Evolutionary conservation across 2,329 filamentous ascomycete genomes (phyloP), one percentile per base, ranked within the genome.

Genomic region (Monosporascus sp.): DNA sequence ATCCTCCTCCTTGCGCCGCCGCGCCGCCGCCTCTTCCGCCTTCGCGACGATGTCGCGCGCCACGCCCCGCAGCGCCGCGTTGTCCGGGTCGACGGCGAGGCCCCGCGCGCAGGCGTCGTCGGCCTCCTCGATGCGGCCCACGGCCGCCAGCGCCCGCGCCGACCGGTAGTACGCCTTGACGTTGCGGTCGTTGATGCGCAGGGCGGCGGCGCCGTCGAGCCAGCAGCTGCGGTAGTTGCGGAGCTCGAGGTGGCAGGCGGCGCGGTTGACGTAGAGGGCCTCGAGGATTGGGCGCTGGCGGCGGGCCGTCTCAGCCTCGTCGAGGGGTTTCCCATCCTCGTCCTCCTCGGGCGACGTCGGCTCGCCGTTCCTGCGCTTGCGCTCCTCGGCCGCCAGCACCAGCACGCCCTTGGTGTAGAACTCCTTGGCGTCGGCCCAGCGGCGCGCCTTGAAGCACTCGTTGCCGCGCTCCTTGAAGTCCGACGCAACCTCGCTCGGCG

Each of bases 381-480:
- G 70, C 65, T 89, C 81, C 69, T 88, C 86, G 6, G 74, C 74
- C 11, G 79, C 77, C 18, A 97, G 72, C 6, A 95, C 82, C 11
- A 82, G 75, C 50, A 97, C 78, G n/a, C 86, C 92, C 73, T 96
- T 94, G 31, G 81, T 83, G 69, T 99, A 99, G 69, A 92, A 97
- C 69, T 96, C 91, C 66, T 88, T 86, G 4, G 92, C 94, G 69
- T 97, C 91, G 25, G 71, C 76, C 84, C 88, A 96, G 47, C 83
- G 78, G 69, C 84, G 85, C 51, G 78, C 78, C 62, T 81, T 79
- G 66, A 95, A 96, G 64, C 83, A 85, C 63, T 97, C 93, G 68
- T 99, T 99, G 36, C 94, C 94, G 60, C 90, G 89, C 67, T 93
- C 87, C 64, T 94, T 90, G 75, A 97, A 97, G 59, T 90, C 90